Conservation (phyloP, 2,329 filamentous ascomycete genomes). For the Chaetothyriales sp. region DNA sequence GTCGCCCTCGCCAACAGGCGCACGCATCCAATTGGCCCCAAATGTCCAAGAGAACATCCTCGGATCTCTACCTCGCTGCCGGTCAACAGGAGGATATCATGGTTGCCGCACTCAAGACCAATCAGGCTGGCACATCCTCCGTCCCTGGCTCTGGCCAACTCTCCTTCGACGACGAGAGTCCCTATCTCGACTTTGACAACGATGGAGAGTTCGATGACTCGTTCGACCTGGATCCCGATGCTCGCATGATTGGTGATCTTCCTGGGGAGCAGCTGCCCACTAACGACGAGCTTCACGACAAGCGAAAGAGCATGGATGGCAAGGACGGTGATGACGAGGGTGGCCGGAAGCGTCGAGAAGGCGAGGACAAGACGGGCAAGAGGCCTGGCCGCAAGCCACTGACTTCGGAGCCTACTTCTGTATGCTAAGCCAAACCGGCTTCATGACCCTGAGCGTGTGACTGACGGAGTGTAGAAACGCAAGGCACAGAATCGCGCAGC, state of each 20-base stretch:
- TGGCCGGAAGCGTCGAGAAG: constrained; percentile 58
- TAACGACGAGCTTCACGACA: constrained; percentile 39
- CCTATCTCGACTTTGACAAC: constrained; percentile 69
- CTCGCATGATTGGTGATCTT: constrained; percentile 60
- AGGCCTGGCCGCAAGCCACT: constrained; percentile 93
- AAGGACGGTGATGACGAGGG: constrained; percentile 46
- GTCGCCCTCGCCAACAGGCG: not conserved
- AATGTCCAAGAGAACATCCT: constrained; percentile 7
- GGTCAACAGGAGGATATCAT: constrained; percentile 58
- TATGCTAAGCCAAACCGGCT: constrained; percentile 39
- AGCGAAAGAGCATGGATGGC: constrained; percentile 39
- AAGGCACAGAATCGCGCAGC: constrained; percentile 93
- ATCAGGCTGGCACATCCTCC: constrained; percentile 28
- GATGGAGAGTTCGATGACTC: constrained; percentile 58
- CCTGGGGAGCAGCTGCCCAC: constrained; percentile 29
- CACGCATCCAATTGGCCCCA: not conserved
- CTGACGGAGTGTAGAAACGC: constrained; percentile 26
- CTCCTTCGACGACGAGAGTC: constrained; percentile 53
- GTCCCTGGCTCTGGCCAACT: constrained; percentile 33
- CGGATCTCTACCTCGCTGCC: constrained; percentile 52
- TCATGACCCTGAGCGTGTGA: not conserved
- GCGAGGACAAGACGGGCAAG: constrained; percentile 74
- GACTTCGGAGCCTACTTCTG: constrained; percentile 87
- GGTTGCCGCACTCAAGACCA: constrained; percentile 61
- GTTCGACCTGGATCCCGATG: constrained; percentile 58